phyloP scores from a whole-genome alignment of 495 filamentous ascomycete species.

The Penicillium fimorum region DNA sequence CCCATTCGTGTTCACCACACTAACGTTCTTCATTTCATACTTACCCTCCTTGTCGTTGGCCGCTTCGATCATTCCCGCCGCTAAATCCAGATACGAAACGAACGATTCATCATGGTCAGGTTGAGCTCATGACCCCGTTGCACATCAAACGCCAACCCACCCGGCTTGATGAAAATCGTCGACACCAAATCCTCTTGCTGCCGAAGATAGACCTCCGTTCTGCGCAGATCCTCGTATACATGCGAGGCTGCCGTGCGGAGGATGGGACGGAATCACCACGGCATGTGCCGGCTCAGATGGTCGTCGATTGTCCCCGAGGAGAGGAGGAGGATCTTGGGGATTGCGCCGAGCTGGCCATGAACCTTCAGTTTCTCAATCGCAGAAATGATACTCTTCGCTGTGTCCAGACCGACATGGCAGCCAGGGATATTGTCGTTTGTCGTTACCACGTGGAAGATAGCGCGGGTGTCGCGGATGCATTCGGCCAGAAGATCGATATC shows the following conservation, averaged over 20 bases:
- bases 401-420: neutral
- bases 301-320: constrained; percentile 38
- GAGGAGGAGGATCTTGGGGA: constrained; percentile 42
- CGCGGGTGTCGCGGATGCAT: neutral
- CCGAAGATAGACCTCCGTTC: constrained; percentile 37
- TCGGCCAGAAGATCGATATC: neutral
- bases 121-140: constrained; percentile 36
- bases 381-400: neutral
- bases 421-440: neutral
- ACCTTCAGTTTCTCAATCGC: no score
- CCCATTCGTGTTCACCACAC: constrained; percentile 29
- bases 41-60: constrained; percentile 33
- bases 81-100: constrained; percentile 32
- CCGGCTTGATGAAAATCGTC: constrained; percentile 46
- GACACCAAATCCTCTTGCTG: constrained; percentile 34
- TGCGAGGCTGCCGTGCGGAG: neutral
- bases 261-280: neutral
- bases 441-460: neutral
- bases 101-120: no score
- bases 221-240: constrained; percentile 12
- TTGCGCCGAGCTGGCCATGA: neutral
- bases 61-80: constrained; percentile 49
- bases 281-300: constrained; percentile 22
- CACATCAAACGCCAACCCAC: constrained; percentile 35
- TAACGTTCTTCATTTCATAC: constrained; percentile 39